Conservation (phyloP, 768 basidiomycete genomes). For the Strobilomyces echinocephalus region DNA sequence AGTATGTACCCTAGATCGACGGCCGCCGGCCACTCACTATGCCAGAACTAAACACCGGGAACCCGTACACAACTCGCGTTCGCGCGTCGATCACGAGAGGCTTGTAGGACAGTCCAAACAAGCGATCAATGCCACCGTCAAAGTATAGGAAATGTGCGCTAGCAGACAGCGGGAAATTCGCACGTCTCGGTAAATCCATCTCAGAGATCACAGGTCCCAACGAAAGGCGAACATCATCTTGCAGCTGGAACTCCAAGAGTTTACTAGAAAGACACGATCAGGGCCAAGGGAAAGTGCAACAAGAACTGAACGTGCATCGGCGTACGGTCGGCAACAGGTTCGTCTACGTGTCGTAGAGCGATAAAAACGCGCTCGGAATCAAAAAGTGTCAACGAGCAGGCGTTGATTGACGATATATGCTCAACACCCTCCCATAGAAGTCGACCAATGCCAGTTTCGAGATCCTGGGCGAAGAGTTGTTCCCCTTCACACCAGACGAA, state of each 20-base stretch:
- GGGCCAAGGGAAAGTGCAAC: not conserved
- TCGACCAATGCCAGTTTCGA: slow-evolving; percentile 20
- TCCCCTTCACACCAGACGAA: slow-evolving; percentile 20
- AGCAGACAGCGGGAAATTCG: slow-evolving; percentile 15
- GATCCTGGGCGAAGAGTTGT: slow-evolving; percentile 18
- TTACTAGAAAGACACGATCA: slow-evolving; percentile 13
- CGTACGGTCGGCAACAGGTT: slow-evolving; percentile 13
- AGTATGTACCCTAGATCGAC: not conserved
- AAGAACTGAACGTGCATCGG: slow-evolving; percentile 15
- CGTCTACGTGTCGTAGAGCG: slow-evolving; percentile 16
- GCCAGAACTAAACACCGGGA: slow-evolving; percentile 11
- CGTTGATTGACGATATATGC: slow-evolving; percentile 17
- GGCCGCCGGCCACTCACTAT: slow-evolving; percentile 8
- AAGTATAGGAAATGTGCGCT: slow-evolving; percentile 15
- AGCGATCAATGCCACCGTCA: slow-evolving; percentile 12
- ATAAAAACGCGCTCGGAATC: slow-evolving; percentile 19
- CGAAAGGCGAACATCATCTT: slow-evolving; percentile 7
- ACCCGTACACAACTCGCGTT: slow-evolving; percentile 15
- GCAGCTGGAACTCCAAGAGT: slow-evolving; percentile 19
- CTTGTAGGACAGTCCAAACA: slow-evolving; percentile 7
- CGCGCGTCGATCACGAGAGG: slow-evolving; percentile 16
- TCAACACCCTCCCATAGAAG: slow-evolving; percentile 12
- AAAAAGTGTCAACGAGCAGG: slow-evolving; percentile 17
- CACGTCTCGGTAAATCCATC: slow-evolving; percentile 16
- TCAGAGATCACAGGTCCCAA: slow-evolving; percentile 14